Evolutionary conservation across 2,329 filamentous ascomycete genomes (phyloP), one percentile per base, ranked within the genome.

Genomic region (Stachybotrys chlorohalonatus): DNA sequence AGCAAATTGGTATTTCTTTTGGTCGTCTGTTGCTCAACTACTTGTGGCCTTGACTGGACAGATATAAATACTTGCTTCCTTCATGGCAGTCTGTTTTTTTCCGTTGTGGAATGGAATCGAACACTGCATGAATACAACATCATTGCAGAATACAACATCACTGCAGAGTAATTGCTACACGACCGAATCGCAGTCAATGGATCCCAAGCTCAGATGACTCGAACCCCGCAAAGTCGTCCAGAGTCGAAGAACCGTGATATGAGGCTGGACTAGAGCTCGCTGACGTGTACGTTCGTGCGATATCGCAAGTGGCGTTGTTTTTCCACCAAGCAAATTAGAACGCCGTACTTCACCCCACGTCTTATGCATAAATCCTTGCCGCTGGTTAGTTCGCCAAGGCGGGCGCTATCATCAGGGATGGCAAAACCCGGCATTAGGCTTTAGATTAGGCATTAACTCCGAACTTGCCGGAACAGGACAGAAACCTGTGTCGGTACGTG

Each of bases 361-460:
- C 9, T 42, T 42, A 42, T 42, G 36, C 36, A 42, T 42, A 42
- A 51, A 91, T 85, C 24, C 24, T 24, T 24, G 24, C 24, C 24
- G 24, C 24, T 24, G 24, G 24, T 24, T 24, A 24, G 4, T 24
- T 24, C 24, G 24, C 24, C 24, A 24, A 24, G 24, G 24, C 24
- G 4, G 24, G 24, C 4, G 24, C 4, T 24, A 24, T 24, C 24
- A 24, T 24, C 24, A 24, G 24, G 24, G 24, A 24, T 24, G 24
- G 2, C 24, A 4, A 24, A 2, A 24, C 4, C 24, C 24, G 24
- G 24, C 24, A 24, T 24, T 24, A 24, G 24, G 24, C 24, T 24
- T 24, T 24, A 24, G 4, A 24, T 24, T 24, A 24, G 24, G 24
- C 24, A 24, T 24, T 24, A 24, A 24, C 24, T 24, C 24, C 24